Base-by-base conservation (phyloP, 257 asterid genomes). In the Datura wrightii region DNA sequence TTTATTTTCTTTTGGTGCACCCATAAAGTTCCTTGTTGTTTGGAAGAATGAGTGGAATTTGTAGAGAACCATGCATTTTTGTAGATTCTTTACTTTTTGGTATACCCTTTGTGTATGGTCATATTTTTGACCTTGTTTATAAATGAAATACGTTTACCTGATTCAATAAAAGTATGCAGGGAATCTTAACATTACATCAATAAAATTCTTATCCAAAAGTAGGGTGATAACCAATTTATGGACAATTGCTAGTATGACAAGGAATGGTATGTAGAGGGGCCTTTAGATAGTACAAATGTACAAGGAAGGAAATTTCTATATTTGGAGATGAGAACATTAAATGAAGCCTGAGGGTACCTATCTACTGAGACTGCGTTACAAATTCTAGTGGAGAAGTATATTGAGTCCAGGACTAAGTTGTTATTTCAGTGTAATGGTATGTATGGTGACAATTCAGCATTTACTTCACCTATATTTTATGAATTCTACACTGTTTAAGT, bases 341-440 rank as follows among this genome's bases (percentile, higher is more conserved):
- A 14, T 14, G 74, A 66, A 39, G 15, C 48, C 79, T 41, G 52
- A 69, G 79, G 52, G 52, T 39, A 69, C 34, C 8, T 41, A 69
- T 69, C 79, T 41, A 44, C 79, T 37, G 53, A 4, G 0, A 1
- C 0, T 66, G 19, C 36, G 34, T 16, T 16, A 41, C 79, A 69
- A 41, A 41, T 69, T 69, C 53, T 69, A 37, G 53, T 69, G 79
- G 79, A 67, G 78, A 69, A 69, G 79, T 69, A 14, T 41, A 39
- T 69, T 69, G 34, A 69, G 31, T 69, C 34, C 14, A 39, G 36
- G 78, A 53, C 79, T 69, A 41, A 69, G 79, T 69, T 69, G 79
- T 69, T 37, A 69, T 69, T 69, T 37, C 34, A 37, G 31, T 39
- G 79, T 39, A 41, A 69, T 69, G 79, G 19, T 69, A 34, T 41